Base-by-base conservation (phyloP, 208 protist species). In the Histomonas meleagridis region DNA sequence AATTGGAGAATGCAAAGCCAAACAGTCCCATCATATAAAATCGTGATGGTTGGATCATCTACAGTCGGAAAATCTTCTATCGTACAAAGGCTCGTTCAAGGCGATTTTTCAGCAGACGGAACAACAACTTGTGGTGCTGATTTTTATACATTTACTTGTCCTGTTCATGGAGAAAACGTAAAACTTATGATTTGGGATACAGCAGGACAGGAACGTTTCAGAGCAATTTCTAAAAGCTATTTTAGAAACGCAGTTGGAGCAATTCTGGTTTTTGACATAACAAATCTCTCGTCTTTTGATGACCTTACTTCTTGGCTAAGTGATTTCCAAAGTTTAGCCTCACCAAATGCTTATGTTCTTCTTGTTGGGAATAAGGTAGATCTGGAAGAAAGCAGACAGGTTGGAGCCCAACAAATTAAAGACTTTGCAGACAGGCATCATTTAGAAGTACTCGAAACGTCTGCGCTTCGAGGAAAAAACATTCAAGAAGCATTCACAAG, bases 241-340 rank as follows among this genome's bases (percentile, higher is more conserved):
- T 79, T 79, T 35, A 79, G 70, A 79, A 79, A 79, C 28, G 70
- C 70, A 49, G 70, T 79, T 18, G 70, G 70, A 18, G 70, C 70
- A n/a, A 79, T 79, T 79, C 40, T 79, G 28, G 70, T 79, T 79
- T 79, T 49, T 79, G 70, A 79, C 49, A 79, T 79, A 7, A 79
- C 70, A 79, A 79, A 79, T 35, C 40, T 49, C 28, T 49, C 70
- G 1, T 79, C 70, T 14, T 79, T 79, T 35, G 70, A 79, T 49
- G 70, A 79, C n/a, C 70, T 79, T 51, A 49, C 70, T 9, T 49
- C 32, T 46, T 79, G 70, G 70, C 70, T 79, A 18, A 46, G 49
- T 51, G 70, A 79, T 79, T 28, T 79, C 23, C 70, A 79, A 35
- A 18, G 40, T n/a, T 40, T 79, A 49, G 46, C 40, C 40, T 49